These are phyloP conservation scores for Kazachstania bromeliacearum DNA, from an alignment of 805 yeast species.

Conservation along the genomic window DNA sequence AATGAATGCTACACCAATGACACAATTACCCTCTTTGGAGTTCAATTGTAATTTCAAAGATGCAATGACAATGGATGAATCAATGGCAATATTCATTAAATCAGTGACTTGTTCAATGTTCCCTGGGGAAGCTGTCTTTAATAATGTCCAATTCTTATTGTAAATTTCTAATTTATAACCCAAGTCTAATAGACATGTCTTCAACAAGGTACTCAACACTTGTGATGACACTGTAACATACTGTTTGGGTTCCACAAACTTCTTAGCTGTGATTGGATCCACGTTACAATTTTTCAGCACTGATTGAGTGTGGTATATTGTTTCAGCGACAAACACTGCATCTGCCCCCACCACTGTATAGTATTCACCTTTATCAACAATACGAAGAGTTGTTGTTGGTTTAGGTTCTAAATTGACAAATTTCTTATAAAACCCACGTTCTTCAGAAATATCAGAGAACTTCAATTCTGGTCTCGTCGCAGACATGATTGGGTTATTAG, in stretches of 20 bases:
- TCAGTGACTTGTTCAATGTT: slow-evolving; percentile 73
- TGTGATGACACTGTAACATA: slow-evolving; percentile 74
- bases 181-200: slow-evolving; percentile 55
- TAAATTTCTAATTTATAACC: slow-evolving; percentile 77
- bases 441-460: slow-evolving; percentile 45
- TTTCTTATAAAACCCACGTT: slow-evolving; percentile 39
- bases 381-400: slow-evolving; percentile 45
- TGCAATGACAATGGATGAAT: slow-evolving; percentile 45
- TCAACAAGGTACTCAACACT: slow-evolving; percentile 56
- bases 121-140: slow-evolving; percentile 77
- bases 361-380: slow-evolving; percentile 78
- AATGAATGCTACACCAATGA: slow-evolving; percentile 70
- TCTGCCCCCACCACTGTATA: slow-evolving; percentile 68
- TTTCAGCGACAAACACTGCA: slow-evolving; percentile 75
- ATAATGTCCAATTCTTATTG: slow-evolving; percentile 50
- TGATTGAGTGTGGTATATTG: slow-evolving; percentile 72
- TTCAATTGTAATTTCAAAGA: slow-evolving; percentile 30
- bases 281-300: slow-evolving; percentile 51
- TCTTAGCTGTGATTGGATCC: slow-evolving; percentile 31
- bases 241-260: slow-evolving; percentile 24
- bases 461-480: slow-evolving; percentile 46
- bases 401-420: slow-evolving; percentile 42
- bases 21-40: slow-evolving; percentile 30
- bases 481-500: slow-evolving; percentile 17
- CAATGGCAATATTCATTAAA: slow-evolving; percentile 41